Conservation (phyloP, 1,284 basidiomycete genomes). For the Sporisorium exsertum region DNA sequence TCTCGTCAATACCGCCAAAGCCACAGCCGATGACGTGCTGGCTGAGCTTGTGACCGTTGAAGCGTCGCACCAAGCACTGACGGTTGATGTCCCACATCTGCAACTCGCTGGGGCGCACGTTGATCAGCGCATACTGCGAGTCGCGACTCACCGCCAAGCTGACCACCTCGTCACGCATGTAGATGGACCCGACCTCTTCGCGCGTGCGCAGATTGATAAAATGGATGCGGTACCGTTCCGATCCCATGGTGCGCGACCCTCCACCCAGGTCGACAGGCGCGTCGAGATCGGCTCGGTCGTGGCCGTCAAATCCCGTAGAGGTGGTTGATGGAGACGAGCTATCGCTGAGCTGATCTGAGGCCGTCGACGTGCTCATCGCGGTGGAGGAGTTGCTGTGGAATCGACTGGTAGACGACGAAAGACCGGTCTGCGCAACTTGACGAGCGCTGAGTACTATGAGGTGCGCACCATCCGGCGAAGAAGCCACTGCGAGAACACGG, state of each 20-base stretch:
- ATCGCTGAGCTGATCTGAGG: slow-evolving; percentile 38
- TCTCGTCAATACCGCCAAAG: slow-evolving; percentile 90
- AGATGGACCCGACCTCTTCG: slow-evolving; percentile 72
- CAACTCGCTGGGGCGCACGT: slow-evolving; percentile 78
- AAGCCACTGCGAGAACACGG: slow-evolving; percentile 85
- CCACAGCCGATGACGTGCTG: slow-evolving; percentile 87
- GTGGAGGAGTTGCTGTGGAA: slow-evolving; percentile 26
- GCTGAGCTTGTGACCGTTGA: slow-evolving; percentile 53
- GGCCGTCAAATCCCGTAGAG: slow-evolving; percentile 19
- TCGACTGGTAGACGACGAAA: slow-evolving; percentile 14
- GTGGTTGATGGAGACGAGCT: slow-evolving; percentile 24
- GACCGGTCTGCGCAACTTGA: slow-evolving; percentile 22
- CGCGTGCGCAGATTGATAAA: slow-evolving; percentile 78
- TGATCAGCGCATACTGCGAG: slow-evolving; percentile 87
- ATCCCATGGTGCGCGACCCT: slow-evolving; percentile 70
- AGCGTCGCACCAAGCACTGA: slow-evolving; percentile 74
- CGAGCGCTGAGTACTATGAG: slow-evolving; percentile 79
- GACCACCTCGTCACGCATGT: slow-evolving; percentile 78
- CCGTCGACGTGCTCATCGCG: slow-evolving; percentile 32
- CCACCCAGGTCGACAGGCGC: slow-evolving; percentile 50
- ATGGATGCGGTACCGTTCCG: slow-evolving; percentile 75
- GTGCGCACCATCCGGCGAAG: slow-evolving; percentile 85
- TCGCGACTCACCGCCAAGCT: slow-evolving; percentile 78
- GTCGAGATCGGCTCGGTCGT: slow-evolving; percentile 17
- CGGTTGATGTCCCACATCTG: slow-evolving; percentile 84